Conservation (phyloP, 805 yeast genomes). For the Starmera dryadoides region DNA sequence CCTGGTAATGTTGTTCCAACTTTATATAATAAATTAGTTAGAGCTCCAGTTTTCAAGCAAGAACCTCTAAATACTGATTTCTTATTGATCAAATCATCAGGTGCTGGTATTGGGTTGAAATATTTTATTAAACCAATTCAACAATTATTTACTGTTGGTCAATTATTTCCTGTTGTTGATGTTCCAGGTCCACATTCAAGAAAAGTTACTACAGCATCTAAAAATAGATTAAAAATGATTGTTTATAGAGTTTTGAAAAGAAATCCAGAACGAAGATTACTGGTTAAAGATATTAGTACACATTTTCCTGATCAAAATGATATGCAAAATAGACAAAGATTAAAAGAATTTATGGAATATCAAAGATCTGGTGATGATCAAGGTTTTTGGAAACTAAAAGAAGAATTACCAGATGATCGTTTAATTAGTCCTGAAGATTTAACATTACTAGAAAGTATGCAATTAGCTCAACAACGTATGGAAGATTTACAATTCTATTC, state of each 20-base stretch:
- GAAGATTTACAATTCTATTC: slow-evolving; percentile 69
- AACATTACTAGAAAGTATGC: slow-evolving; percentile 83
- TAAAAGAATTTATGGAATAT: slow-evolving; percentile 96
- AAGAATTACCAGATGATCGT: slow-evolving; percentile 61
- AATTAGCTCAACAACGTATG: slow-evolving; percentile 79
- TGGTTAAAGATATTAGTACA: slow-evolving; percentile 79
- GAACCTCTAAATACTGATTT: slow-evolving; percentile 77
- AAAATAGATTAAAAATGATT: slow-evolving; percentile 87
- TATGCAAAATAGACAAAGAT: slow-evolving; percentile 91
- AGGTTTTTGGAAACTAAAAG: slow-evolving; percentile 89
- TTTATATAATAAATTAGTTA: slow-evolving; percentile 77
- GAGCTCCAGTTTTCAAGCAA: slow-evolving; percentile 93
- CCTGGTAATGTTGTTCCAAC: slow-evolving; percentile 94
- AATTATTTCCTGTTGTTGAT: slow-evolving; percentile 86
- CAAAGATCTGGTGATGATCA: slow-evolving; percentile 92
- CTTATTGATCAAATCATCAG: slow-evolving; percentile 69
- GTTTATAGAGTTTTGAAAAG: slow-evolving; percentile 82
- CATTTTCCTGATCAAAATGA: slow-evolving; percentile 98
- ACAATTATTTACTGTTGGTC: slow-evolving; percentile 82
- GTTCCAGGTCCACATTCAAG: slow-evolving; percentile 98
- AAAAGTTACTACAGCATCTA: slow-evolving; percentile 87
- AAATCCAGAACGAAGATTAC: slow-evolving; percentile 62
- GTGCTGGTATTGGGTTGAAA: slow-evolving; percentile 61
- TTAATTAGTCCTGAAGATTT: slow-evolving; percentile 92
- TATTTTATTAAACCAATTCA: slow-evolving; percentile 65